Percentiles rank a stretch among this genome's conserved stretches.
Evolutionary conservation across 257 asterid genomes (phyloP).

Genomic region (Craterostigma plantagineum): DNA sequence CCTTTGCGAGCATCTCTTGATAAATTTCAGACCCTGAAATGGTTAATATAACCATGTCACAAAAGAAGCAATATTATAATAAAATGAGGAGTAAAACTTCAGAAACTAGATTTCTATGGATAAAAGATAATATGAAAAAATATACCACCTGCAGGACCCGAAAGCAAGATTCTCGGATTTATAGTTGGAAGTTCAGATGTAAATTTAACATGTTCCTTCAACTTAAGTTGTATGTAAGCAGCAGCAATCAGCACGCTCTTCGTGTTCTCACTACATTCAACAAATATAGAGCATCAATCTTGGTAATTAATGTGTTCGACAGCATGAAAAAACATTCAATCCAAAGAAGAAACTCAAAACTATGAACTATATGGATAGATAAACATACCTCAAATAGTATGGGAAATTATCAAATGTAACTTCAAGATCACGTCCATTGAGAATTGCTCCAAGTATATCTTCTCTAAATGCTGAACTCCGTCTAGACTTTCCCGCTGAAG

Average conservation of each 20-base stretch:
- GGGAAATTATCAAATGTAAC: conserved; percentile 82
- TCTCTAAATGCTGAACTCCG: conserved; percentile 44
- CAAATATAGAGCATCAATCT: conserved; percentile 4
- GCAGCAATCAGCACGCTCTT: conserved; percentile 71
- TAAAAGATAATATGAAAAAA: conserved; percentile 6
- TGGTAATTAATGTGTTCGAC: no score
- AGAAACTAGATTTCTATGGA: neutral
- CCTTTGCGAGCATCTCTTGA: conserved; percentile 89
- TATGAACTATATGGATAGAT: neutral
- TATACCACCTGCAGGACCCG: conserved; percentile 79
- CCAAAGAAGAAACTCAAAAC: no score
- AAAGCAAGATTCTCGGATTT: conserved; percentile 75
- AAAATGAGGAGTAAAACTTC: neutral
- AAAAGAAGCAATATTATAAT: no score
- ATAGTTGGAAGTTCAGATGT: conserved; percentile 70
- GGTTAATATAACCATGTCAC: conserved; percentile 7
- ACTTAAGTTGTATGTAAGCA: conserved; percentile 67
- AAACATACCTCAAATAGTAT: conserved; percentile 55
- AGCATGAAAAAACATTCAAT: no score
- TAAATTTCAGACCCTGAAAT: conserved; percentile 71
- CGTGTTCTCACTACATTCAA: conserved; percentile 70
- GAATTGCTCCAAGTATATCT: conserved; percentile 33
- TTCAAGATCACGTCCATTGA: conserved; percentile 39
- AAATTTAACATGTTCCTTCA: conserved; percentile 45
- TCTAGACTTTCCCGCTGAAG: conserved; percentile 36